Evolutionary conservation across 805 yeast species (phyloP), one percentile per base, ranked within the genome.

Genomic region (Saccharomycopsis selenospora): DNA sequence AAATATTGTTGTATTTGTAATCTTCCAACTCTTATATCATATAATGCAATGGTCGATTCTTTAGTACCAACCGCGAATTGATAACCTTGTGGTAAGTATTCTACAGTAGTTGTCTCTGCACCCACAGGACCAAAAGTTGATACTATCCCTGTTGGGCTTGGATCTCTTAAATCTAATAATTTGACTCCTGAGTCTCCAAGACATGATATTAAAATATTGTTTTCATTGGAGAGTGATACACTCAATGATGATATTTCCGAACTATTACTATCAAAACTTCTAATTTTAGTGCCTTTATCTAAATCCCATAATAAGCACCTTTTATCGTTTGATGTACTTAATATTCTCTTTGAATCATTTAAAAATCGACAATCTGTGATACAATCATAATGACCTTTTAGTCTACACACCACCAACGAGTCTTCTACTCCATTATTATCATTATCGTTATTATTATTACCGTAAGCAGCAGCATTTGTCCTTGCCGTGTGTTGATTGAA

Each of bases 351-450:
- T 14, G 38, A 33, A 52, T 82, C 75, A 47, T 70, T 68, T n/a
- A 82, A 49, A 59, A 88, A 90, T 42, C 77, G 80, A 53, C 85
- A 71, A 55, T 80, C 87, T 0, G 91, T 79, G 3, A 90, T 76
- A 60, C 88, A 90, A 42, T 93, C 91, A 5, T 78, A 72, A 64
- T 90, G 96, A 1, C 93, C 93, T 60, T 84, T 82, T 60, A 85
- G 75, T n/a, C 55, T 50, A 26, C 52, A 49, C 13, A 52, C 55
- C 10, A 49, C 42, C 8, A 50, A 41, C 20, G 54, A 29, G 5
- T 45, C 50, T 20, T 30, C 13, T 20, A 14, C 13, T 28, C 45
- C 46, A 8, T 26, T n/a, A 8, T 42, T 17, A n/a, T 18, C 20
- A 6, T 13, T n/a, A 17, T 24, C 5, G 23, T 23, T 29, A 22